Evolutionary conservation across 1,139 yeast species (phyloP).

Genomic region (Kodamaea arcana): DNA sequence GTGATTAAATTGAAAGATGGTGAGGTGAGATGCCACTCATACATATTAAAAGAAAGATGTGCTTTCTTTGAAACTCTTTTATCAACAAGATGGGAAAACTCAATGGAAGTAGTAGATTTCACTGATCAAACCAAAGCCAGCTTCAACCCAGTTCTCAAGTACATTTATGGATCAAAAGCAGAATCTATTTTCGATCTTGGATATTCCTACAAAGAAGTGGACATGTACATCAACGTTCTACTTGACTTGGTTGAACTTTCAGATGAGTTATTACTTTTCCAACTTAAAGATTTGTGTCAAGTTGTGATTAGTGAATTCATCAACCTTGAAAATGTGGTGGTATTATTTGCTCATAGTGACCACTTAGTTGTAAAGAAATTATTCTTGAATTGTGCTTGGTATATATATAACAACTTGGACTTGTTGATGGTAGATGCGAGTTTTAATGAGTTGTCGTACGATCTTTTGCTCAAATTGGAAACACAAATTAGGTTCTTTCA

Average conservation of each 20-base stretch:
- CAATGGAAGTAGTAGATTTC: conserved; percentile 33
- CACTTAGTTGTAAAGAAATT: conserved; percentile 51
- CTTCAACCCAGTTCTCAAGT: conserved; percentile 51
- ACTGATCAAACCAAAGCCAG: conserved; percentile 37
- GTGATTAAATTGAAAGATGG: conserved; percentile 38
- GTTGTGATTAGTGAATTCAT: conserved; percentile 58
- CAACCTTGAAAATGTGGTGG: conserved; percentile 55
- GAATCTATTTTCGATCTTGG: conserved; percentile 41
- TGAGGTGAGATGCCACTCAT: conserved; percentile 41
- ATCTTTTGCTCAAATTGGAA: conserved; percentile 27
- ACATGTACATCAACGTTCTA: conserved; percentile 47
- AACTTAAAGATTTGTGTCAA: conserved; percentile 60
- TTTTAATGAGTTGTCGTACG: conserved; percentile 26
- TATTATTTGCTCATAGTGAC: conserved; percentile 53
- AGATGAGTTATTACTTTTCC: conserved; percentile 61
- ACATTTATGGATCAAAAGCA: conserved; percentile 55
- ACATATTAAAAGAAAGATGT: conserved; percentile 51
- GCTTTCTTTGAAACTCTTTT: conserved; percentile 62
- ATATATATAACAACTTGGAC: conserved; percentile 63
- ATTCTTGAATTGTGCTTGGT: conserved; percentile 62
- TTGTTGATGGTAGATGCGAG: conserved; percentile 51
- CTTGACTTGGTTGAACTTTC: conserved; percentile 60
- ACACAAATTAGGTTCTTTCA: conserved; percentile 23
- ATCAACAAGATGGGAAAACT: conserved; percentile 51
- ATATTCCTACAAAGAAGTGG: conserved; percentile 22